phyloP scores from a whole-genome alignment of 2,329 filamentous ascomycete genomes.

The Neophaeococcomyces aloes region DNA sequence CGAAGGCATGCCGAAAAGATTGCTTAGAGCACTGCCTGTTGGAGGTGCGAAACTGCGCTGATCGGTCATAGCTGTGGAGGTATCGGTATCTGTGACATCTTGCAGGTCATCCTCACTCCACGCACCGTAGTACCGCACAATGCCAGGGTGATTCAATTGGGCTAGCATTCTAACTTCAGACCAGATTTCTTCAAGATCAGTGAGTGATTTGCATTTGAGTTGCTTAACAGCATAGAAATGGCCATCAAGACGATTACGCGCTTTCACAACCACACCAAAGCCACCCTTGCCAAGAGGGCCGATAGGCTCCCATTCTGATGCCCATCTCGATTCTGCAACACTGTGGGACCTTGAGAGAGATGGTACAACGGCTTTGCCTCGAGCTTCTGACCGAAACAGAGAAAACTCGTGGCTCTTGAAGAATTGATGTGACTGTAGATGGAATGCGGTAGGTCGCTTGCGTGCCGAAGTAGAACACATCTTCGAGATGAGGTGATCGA shows the following conservation, averaged over 20 bases:
- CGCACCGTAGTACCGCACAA: slow-evolving; percentile 86
- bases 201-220: slow-evolving; percentile 70
- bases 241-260: slow-evolving; percentile 84
- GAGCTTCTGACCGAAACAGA: slow-evolving; percentile 19
- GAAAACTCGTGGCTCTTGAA: slow-evolving; percentile 13
- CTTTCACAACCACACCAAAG: slow-evolving; percentile 93
- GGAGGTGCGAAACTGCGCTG: slow-evolving; percentile 4
- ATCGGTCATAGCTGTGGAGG: slow-evolving; percentile 6
- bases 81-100: slow-evolving; percentile 3
- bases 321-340: slow-evolving; percentile 58
- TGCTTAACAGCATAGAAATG: slow-evolving; percentile 96
- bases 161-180: slow-evolving; percentile 83
- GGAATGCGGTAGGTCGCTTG: slow-evolving; percentile 74
- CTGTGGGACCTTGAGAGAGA: background rate
- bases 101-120: slow-evolving; percentile 66
- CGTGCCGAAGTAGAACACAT: slow-evolving; percentile 79
- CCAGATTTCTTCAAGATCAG: slow-evolving; percentile 52
- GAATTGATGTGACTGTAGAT: slow-evolving; percentile 36
- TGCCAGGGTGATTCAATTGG: slow-evolving; percentile 79
- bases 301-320: slow-evolving; percentile 81
- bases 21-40: slow-evolving; percentile 2
- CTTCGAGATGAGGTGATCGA: slow-evolving; percentile 69
- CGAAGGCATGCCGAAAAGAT: slow-evolving; percentile 3
- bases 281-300: slow-evolving; percentile 83
- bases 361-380: background rate